Percentiles rank a stretch among this genome's conserved stretches.
phyloP scores from a whole-genome alignment of 2,329 filamentous ascomycete genomes.

The Alternaria gansuensis region DNA sequence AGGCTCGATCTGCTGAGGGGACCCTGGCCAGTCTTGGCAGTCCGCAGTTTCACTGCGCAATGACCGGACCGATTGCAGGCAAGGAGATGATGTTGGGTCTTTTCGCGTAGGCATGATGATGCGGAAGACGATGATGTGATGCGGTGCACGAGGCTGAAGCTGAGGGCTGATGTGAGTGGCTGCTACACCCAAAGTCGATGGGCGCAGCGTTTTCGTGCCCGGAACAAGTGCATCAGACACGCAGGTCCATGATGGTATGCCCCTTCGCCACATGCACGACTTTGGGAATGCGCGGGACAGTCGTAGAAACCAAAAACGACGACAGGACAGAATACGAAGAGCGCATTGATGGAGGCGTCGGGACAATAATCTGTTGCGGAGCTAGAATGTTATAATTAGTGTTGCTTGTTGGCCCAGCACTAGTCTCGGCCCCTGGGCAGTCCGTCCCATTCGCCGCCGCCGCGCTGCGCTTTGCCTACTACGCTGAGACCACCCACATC shows the following conservation, averaged over 20 bases:
- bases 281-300: neutral
- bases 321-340: neutral
- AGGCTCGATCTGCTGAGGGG: slow-evolving; percentile 10
- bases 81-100: neutral
- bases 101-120: neutral
- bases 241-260: neutral
- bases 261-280: neutral
- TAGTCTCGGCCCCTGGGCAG: slow-evolving; percentile 9
- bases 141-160: neutral
- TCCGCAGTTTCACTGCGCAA: slow-evolving; percentile 15
- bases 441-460: slow-evolving; percentile 12
- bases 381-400: slow-evolving; percentile 22
- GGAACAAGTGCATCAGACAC: slow-evolving; percentile 1
- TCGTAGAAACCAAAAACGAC: neutral
- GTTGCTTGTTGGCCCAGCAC: slow-evolving; percentile 14
- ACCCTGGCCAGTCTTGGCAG: slow-evolving; percentile 2
- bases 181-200: neutral
- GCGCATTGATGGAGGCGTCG: slow-evolving; percentile 10
- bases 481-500: slow-evolving; percentile 13
- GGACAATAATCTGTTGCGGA: slow-evolving; percentile 19
- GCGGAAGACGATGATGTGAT: neutral
- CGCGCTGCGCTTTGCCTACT: slow-evolving; percentile 5
- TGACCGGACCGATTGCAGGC: neutral
- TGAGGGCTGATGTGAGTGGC: slow-evolving; percentile 1
- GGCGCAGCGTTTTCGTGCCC: slow-evolving; percentile 4